Evolutionary conservation across 352 stramenopile genomes (phyloP), one percentile per base, ranked within the genome.

Genomic region (Phytophthora pseudosyringae): DNA sequence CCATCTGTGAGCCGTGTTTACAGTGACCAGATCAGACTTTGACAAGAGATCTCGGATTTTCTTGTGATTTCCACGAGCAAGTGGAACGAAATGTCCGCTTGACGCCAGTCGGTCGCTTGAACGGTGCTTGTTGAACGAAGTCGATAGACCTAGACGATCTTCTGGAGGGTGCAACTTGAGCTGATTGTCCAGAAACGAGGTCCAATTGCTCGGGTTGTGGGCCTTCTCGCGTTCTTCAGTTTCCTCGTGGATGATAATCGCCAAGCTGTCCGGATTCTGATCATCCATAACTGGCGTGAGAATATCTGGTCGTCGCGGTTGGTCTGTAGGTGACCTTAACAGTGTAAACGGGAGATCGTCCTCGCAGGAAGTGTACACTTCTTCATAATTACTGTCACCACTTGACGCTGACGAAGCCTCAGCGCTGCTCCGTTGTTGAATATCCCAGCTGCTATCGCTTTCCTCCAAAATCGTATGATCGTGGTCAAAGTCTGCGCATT

Each of bases 1-100:
- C 88, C 88, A 96, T 43, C 92, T 91, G 0, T 63, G 70, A 29
- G 68, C 58, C 8, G 84, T 75, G 15, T 81, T 91, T 40, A 89
- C 83, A 0, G 71, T 75, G 0, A 88, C 81, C 32, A 93, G 59
- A 29, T 89, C 64, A 5, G 76, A 89, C 36, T 93, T 93, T 0
- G 57, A 55, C 26, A 92, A 54, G 29, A 90, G 72, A 60, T 89
- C 83, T 6, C 69, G 77, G 29, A 92, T 68, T 59, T 90, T 91
- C 65, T 91, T 89, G 28, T 67, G 64, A 3, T 83, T 76, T 28
- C 67, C 64, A 56, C 64, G 59, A 57, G 59, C 44, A 35, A 64
- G 40, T 11, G 67, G 53, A 25, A 61, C 50, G 13, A 59, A 71
- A 51, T 75, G 59, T 7, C 62, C 58, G 33, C 47, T 64, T 0